Evolutionary conservation across 2,329 filamentous ascomycete genomes (phyloP), one percentile per base, ranked within the genome.

Genomic region (Trichoderma breve): DNA sequence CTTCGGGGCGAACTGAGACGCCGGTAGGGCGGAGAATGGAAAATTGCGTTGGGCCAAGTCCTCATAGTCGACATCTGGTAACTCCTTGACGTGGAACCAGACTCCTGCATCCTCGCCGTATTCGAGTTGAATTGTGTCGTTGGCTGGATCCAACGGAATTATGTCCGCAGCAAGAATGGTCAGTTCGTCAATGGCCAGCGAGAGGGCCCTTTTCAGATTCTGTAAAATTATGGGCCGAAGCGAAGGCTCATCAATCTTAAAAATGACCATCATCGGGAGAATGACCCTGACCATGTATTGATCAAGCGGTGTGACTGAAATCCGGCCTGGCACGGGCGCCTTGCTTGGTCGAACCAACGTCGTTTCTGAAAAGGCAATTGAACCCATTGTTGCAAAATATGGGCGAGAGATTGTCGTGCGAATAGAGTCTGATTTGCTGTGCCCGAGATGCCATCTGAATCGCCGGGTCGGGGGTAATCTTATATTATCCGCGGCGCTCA

Each of bases 281-380:
- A 72, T 72, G 51, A 72, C 67, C 60, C 71, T 72, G 60, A 71
- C 67, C 71, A 72, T 72, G 51, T 72, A 72, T 39, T 72, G 71
- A 51, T 72, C 71, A 57, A 72, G 65, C 57, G 71, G 71, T 65
- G 71, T 70, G 58, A 72, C 66, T 36, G 67, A 51, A 6, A 30
- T 58, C 21, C 36, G 30, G 53, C 71, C 71, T 15, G 71, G 71
- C 47, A 72, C 71, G 9, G 34, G 71, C 57, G 71, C 30, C 34
- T 70, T 72, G 67, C 71, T 72, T 71, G 71, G 71, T 30, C 67
- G 71, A 14, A 72, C 51, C 66, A 72, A 32, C 43, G 70, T 72
- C 21, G 55, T 63, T 26, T 68, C 64, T 6, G 63, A 28, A 21
- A 61, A 51, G 21, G 61, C 21, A 9, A 57, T 65, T 11, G 62